Evolutionary conservation across 2,329 filamentous ascomycete genomes (phyloP), one percentile per base, ranked within the genome.

Genomic region (Hypomyces perniciosus): DNA sequence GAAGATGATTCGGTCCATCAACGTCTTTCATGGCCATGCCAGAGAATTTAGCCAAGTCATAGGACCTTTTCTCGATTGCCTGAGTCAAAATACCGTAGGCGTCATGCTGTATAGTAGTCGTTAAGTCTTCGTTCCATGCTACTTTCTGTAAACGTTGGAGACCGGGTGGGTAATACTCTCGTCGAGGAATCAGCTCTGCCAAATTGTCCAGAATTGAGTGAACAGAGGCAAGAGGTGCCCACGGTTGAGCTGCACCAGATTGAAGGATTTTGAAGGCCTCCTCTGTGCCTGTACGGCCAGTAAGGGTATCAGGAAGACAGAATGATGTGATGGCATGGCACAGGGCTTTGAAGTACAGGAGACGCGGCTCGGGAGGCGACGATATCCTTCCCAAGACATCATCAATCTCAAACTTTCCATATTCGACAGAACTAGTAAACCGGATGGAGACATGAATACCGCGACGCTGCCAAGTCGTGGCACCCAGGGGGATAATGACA

Each of bases 261-360:
- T 62, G 57, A 0, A 86, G 64, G 29, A 70, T 72, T 2, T 71
- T 63, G 0, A 82, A 52, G 0, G 80, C 75, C 61, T 85, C 81
- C 58, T 87, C 83, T 0, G 73, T 76, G 0, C 84, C 84, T 0
- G 81, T 86, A 0, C 74, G 69, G 0, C 72, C 66, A 0, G 82
- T 86, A 0, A 87, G 68, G 0, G 69, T 64, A 58, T 87, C 84
- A 0, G 79, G 75, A 0, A 86, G 34, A 0, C 75, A 57, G 31
- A 76, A 79, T 0, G 83, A 83, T 0, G 84, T 87, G 4, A 74
- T 64, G 0, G 83, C 84, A 58, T 88, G 84, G 1, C 82, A 61
- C 4, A 74, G 62, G 0, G 81, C 81, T 57, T 83, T 85, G 1
- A 68, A 68, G 50, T 82, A 83, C 0, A 81, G 64, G 0, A 83